phyloP scores from a whole-genome alignment of 2,329 filamentous ascomycete genomes.

The Fusarium euwallaceae region DNA sequence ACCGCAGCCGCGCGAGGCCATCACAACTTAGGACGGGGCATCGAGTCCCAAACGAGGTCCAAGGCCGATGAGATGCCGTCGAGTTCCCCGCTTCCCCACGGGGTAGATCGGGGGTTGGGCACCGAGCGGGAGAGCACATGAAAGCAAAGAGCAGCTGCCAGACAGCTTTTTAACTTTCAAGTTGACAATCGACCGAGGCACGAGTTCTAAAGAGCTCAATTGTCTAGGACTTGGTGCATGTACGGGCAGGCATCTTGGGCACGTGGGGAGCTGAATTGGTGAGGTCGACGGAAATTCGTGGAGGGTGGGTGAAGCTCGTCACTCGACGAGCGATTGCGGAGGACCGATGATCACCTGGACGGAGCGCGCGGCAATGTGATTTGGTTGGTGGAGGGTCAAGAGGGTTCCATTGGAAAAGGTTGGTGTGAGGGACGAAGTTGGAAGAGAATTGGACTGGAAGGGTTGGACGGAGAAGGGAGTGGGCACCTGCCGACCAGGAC shows the following conservation, averaged over 20 bases:
- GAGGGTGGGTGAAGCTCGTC: slow-evolving; percentile 18
- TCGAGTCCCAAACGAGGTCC: slow-evolving; percentile 36
- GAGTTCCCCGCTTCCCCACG: slow-evolving; percentile 37
- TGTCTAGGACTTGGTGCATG: slow-evolving; percentile 1
- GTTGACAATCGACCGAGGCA: slow-evolving; percentile 22
- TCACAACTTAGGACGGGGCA: slow-evolving; percentile 13
- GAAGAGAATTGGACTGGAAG: background rate
- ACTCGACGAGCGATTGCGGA: slow-evolving; percentile 20
- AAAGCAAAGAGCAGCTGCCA: slow-evolving; percentile 7
- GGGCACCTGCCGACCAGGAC: slow-evolving; percentile 14
- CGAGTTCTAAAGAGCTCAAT: background rate
- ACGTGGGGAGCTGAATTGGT: slow-evolving; percentile 23
- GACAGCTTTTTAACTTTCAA: slow-evolving; percentile 3
- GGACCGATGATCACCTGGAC: slow-evolving; percentile 38
- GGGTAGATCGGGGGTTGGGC: slow-evolving; percentile 21
- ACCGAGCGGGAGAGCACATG: slow-evolving; percentile 31
- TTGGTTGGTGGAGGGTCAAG: slow-evolving; percentile 35
- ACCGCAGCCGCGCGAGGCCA: slow-evolving; percentile 28
- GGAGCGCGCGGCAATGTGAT: slow-evolving; percentile 2
- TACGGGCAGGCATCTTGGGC: background rate
- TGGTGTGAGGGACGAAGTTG: slow-evolving; percentile 28
- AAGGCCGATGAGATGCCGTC: slow-evolving; percentile 22
- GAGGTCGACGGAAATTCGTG: background rate
- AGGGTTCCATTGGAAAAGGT: slow-evolving; percentile 10
- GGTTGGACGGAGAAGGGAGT: background rate